These are phyloP conservation scores for Nigrospora sphaerica DNA, from an alignment of 2,329 filamentous ascomycete species.

Conservation along the genomic window DNA sequence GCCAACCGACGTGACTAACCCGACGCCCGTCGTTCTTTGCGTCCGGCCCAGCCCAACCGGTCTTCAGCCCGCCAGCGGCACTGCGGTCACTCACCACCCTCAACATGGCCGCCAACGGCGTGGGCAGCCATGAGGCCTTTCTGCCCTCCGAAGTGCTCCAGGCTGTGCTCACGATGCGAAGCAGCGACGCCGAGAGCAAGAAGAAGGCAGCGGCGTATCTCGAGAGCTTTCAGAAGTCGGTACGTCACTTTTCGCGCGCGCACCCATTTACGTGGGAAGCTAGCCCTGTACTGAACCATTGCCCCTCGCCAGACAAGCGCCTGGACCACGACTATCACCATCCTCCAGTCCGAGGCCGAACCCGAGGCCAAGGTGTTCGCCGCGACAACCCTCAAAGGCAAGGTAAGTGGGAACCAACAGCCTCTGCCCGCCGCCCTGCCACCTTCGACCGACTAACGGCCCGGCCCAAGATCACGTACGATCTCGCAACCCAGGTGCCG, in stretches of 20 bases:
- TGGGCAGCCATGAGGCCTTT: conserved; percentile 58
- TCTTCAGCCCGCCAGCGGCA: too few species aligned
- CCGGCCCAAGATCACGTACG: conserved; percentile 78
- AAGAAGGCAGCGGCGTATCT: conserved; percentile 86
- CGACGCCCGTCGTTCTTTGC: too few species aligned
- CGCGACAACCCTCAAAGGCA: conserved; percentile 94
- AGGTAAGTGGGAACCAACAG: conserved; percentile 51
- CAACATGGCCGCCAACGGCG: conserved; percentile 59
- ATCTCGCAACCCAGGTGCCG: conserved; percentile 78
- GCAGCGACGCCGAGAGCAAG: conserved; percentile 75
- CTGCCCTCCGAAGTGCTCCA: conserved; percentile 69
- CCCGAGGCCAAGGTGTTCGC: conserved; percentile 89
- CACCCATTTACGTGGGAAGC: too few species aligned
- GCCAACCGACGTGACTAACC: too few species aligned
- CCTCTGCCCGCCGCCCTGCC: conserved; percentile 9
- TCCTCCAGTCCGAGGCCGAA: conserved; percentile 75
- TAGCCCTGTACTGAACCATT: conserved; percentile 12
- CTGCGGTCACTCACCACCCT: not conserved
- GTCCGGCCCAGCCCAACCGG: too few species aligned
- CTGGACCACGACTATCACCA: conserved; percentile 81
- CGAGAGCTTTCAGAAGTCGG: conserved; percentile 96
- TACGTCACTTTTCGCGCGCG: conserved; percentile 37
- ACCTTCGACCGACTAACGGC: not conserved
- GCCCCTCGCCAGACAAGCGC: conserved; percentile 67
- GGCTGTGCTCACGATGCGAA: conserved; percentile 88